Evolutionary conservation across 257 asterid species (phyloP).

Genomic region (Jaltomata sinuosa): DNA sequence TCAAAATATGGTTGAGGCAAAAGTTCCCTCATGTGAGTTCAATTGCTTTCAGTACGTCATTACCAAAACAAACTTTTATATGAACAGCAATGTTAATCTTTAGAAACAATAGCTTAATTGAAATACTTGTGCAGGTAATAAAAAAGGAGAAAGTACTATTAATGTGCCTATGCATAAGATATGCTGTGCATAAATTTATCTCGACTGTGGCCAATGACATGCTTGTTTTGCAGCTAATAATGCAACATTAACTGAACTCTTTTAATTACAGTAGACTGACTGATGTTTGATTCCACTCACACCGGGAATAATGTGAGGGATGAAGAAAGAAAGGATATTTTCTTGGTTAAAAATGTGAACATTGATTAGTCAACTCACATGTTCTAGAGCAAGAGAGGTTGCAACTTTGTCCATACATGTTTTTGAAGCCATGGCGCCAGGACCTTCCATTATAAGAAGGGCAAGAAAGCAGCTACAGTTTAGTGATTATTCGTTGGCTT

Average conservation of each 20-base stretch:
- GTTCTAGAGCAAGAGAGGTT: slow-evolving; percentile 69
- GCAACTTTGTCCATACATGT: slow-evolving; percentile 90
- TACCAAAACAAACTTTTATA: neutral
- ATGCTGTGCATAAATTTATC: neutral
- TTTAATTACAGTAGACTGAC: neutral
- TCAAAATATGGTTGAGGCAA: neutral
- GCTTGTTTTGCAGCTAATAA: neutral
- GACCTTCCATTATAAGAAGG: slow-evolving; percentile 42
- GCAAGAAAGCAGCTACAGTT: slow-evolving; percentile 13
- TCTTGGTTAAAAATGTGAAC: neutral
- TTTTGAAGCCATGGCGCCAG: slow-evolving; percentile 63
- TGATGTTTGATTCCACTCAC: neutral
- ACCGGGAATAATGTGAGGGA: neutral
- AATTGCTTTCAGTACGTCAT: neutral
- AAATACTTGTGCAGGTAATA: neutral
- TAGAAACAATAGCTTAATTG: neutral
- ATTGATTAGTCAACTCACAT: slow-evolving; percentile 39
- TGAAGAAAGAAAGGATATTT: neutral
- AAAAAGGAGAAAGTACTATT: neutral
- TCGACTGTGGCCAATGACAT: neutral
- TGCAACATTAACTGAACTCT: neutral
- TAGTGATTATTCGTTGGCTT: neutral
- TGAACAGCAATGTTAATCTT: neutral
- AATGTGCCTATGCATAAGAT: neutral
- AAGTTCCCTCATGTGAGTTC: neutral